phyloP scores from a whole-genome alignment of 2,329 filamentous ascomycete species.

The Botrytis tulipae region DNA sequence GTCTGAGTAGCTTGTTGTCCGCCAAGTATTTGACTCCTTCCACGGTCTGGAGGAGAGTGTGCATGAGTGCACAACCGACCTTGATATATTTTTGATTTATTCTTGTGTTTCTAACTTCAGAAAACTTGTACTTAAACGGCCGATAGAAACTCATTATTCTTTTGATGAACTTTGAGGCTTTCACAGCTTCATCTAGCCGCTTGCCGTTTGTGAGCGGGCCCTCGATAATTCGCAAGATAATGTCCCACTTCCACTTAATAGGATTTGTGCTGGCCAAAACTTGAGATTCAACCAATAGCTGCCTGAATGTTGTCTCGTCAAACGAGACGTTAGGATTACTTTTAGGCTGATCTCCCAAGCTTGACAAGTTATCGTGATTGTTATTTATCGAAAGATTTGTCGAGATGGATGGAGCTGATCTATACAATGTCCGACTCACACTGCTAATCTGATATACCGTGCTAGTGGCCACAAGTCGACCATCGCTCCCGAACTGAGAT shows the following conservation, averaged over 20 bases:
- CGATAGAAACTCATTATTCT: conserved; percentile 91
- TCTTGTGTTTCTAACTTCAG: conserved; percentile 83
- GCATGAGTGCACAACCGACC: conserved; percentile 83
- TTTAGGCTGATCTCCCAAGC: conserved; percentile 58
- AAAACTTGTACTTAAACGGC: conserved; percentile 95
- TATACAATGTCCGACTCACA: conserved; percentile 87
- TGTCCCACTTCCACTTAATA: conserved; percentile 95
- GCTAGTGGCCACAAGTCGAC: conserved; percentile 77
- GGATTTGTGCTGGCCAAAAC: conserved; percentile 89
- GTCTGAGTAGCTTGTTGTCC: conserved; percentile 89
- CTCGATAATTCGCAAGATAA: conserved; percentile 87
- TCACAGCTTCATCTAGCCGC: conserved; percentile 88
- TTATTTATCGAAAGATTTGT: conserved; percentile 32
- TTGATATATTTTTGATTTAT: conserved; percentile 92
- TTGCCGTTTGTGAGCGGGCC: conserved; percentile 89
- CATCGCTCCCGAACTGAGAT: conserved; percentile 66
- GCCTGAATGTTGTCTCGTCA: conserved; percentile 62
- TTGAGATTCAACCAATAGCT: conserved; percentile 71
- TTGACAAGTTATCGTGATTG: conserved; percentile 46
- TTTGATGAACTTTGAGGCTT: conserved; percentile 94
- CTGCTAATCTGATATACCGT: conserved; percentile 98
- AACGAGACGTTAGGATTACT: conserved; percentile 49
- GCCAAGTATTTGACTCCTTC: conserved; percentile 83
- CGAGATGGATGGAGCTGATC: conserved; percentile 58
- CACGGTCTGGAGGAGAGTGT: conserved; percentile 77